Percentiles rank a stretch among this genome's conserved stretches.
These are phyloP conservation scores for Yamadazyma songkhlaensis DNA, from an alignment of 1,139 yeast species.

Conservation along the genomic window DNA sequence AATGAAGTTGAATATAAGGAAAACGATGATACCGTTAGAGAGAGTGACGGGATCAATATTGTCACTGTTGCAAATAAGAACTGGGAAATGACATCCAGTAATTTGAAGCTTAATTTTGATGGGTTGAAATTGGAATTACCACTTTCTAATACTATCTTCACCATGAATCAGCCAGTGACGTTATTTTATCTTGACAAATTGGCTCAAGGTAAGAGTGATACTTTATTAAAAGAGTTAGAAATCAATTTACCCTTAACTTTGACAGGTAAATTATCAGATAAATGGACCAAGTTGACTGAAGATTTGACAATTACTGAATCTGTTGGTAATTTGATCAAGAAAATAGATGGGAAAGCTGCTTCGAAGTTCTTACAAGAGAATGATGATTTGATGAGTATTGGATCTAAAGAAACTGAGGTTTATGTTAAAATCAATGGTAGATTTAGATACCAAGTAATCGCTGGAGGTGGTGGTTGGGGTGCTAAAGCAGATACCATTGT, in stretches of 20 bases:
- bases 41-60: constrained; percentile 33
- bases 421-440: constrained; percentile 31
- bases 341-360: constrained; percentile 48
- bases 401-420: constrained; percentile 47
- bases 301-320: constrained; percentile 38
- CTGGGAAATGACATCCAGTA: constrained; percentile 35
- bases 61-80: constrained; percentile 29
- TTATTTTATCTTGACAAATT: constrained; percentile 28
- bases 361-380: constrained; percentile 48
- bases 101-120: constrained; percentile 21
- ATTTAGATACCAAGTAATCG: constrained; percentile 47
- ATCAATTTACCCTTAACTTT: constrained; percentile 1
- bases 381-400: constrained; percentile 37
- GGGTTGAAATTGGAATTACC: constrained; percentile 19
- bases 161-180: constrained; percentile 35
- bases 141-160: constrained; percentile 42
- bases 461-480: constrained; percentile 71
- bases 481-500: constrained; percentile 58
- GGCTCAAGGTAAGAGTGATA: constrained; percentile 1
- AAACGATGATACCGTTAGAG: constrained; percentile 16
- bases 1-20: constrained; percentile 24
- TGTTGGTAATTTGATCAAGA: constrained; percentile 51
- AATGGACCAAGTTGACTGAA: constrained; percentile 32
- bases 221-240: constrained; percentile 5
- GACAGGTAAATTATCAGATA: constrained; percentile 17